Evolutionary conservation across 2,329 filamentous ascomycete genomes (phyloP), one percentile per base, ranked within the genome.

Genomic region (Graphilbum fragrans): DNA sequence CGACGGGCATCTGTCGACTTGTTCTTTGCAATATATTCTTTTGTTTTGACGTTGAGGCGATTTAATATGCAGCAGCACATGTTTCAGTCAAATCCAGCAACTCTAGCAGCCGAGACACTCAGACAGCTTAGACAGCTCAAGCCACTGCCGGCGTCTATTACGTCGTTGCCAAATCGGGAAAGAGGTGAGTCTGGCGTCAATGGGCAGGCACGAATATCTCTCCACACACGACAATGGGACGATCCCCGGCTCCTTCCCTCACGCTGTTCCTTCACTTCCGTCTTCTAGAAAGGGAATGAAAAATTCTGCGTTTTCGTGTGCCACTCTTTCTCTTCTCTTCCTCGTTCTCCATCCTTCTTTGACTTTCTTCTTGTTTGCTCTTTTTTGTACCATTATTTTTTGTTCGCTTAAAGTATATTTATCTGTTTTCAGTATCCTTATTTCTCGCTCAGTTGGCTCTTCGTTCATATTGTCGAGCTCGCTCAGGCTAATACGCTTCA

Each of bases 211-310:
- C 14, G n/a, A 18, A 9, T 34, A 8, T 34, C 7, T n/a, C n/a
- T 34, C 14, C 25, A 12, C 25, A 7, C 25, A 27, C 25, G 12
- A 12, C 12, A 27, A 27, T 12, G 7, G 8, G 7, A 7, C 12
- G 8, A 8, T 27, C 25, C 8, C n/a, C 7, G 32, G 9, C 32
- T 34, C 16, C 32, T 16, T 34, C 16, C 32, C 32, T 7, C 17
- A 8, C n/a, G 6, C n/a, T 18, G 7, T 34, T 34, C 32, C 23
- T 17, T 21, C n/a, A n/a, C n/a, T n/a, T n/a, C n/a, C n/a, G n/a
- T n/a, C n/a, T n/a, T n/a, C 39, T 16, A 33, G 29, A 42, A 34
- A 17, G 11, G 35, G 35, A 38, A 42, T 35, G 27, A 21, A 35
- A 21, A n/a, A 29, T 6, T 14, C n/a, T 36, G 4, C 23, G 7